These are phyloP conservation scores for Phaeosphaeriaceae sp. DNA, from an alignment of 2,329 filamentous ascomycete genomes.

Conservation along the genomic window DNA sequence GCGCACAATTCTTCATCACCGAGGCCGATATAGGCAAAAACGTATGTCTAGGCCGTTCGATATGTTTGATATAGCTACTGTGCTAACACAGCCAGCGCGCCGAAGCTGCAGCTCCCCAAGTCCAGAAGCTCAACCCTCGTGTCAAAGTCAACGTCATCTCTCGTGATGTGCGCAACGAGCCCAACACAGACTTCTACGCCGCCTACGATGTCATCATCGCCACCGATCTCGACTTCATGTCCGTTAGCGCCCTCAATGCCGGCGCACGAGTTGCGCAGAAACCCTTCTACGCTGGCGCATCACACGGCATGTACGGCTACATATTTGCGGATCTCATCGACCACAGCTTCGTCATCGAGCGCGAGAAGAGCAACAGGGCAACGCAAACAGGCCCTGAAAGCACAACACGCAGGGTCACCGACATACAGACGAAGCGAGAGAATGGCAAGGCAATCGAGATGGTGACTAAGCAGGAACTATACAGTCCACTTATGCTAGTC, in stretches of 20 bases:
- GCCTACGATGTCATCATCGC: conserved; percentile 87
- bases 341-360: conserved; percentile 88
- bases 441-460: conserved; percentile 75
- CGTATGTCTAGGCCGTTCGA: conserved; percentile 51
- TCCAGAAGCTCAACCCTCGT: conserved; percentile 87
- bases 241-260: conserved; percentile 81
- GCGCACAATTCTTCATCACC: conserved; percentile 72
- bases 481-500: conserved; percentile 86
- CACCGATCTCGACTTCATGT: conserved; percentile 80
- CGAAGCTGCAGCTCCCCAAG: conserved; percentile 75
- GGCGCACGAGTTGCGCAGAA: conserved; percentile 78
- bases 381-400: conserved; percentile 69
- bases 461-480: conserved; percentile 89
- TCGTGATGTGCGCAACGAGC: conserved; percentile 62
- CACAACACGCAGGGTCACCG: conserved; percentile 75
- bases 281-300: conserved; percentile 87
- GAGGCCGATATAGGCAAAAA: conserved; percentile 77
- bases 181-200: conserved; percentile 76
- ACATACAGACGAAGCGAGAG: conserved; percentile 69
- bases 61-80: no score
- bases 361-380: conserved; percentile 77
- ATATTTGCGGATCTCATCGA: conserved; percentile 92
- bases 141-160: conserved; percentile 77
- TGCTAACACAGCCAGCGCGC: conserved; percentile 65
- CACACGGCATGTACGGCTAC: conserved; percentile 91